Conservation (phyloP, 129 eudicot species). For the Arctium minus region DNA sequence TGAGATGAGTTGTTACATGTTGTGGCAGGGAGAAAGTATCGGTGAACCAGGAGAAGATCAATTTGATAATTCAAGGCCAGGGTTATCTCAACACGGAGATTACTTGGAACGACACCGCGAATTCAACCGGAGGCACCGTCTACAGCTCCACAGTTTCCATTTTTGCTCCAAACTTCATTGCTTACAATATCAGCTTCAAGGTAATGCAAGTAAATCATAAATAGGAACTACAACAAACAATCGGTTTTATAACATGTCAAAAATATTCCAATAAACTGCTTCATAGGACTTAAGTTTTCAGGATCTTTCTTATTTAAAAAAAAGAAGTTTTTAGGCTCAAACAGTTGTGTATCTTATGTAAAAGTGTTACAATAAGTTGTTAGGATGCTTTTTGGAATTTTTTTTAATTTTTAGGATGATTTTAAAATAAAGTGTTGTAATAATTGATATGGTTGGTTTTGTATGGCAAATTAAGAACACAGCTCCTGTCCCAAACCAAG, state of each 20-base stretch:
- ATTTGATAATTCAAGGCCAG: constrained; percentile 72
- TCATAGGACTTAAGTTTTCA: neutral
- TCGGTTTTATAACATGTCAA: neutral
- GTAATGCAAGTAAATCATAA: constrained; percentile 26
- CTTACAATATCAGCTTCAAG: constrained; percentile 86
- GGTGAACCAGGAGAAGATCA: constrained; percentile 53
- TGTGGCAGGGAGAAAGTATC: constrained; percentile 70
- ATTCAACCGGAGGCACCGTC: constrained; percentile 78
- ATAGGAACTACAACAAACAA: neutral
- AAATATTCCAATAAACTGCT: neutral
- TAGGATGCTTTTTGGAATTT: neutral
- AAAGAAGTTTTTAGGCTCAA: neutral
- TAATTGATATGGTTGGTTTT: neutral
- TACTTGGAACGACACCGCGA: constrained; percentile 87
- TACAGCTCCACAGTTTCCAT: constrained; percentile 57
- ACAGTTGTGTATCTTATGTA: neutral
- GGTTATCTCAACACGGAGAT: constrained; percentile 75
- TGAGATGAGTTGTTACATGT: neutral
- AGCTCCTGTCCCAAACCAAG: constrained; percentile 71
- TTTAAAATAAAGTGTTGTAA: neutral
- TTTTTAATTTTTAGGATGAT: neutral
- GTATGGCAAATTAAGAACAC: constrained; percentile 47
- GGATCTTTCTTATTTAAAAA: neutral
- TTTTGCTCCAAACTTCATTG: constrained; percentile 59
- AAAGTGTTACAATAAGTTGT: neutral